Conservation (phyloP, 495 filamentous ascomycete species). For the Penicillium robsamsonii region DNA sequence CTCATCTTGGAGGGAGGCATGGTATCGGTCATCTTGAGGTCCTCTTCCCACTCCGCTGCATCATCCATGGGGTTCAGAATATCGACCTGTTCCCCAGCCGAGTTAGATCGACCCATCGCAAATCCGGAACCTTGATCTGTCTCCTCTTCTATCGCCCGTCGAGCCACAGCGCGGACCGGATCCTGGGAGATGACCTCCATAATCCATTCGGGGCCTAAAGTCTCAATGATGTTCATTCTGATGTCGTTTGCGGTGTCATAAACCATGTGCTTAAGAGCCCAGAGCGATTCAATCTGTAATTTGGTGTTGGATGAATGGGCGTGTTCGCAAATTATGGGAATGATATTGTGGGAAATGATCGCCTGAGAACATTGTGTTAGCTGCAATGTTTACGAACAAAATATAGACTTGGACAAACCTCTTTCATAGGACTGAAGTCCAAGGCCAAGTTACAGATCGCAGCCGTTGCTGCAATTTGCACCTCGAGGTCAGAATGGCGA, state of each 20-base stretch:
- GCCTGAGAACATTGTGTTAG: slow-evolving; percentile 45
- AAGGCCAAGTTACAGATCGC: slow-evolving; percentile 79
- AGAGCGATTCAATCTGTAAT: slow-evolving; percentile 76
- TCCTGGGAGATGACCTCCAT: slow-evolving; percentile 64
- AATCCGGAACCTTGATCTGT: slow-evolving; percentile 35
- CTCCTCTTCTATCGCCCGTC: slow-evolving; percentile 40
- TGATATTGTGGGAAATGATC: slow-evolving; percentile 71
- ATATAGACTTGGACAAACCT: slow-evolving; percentile 50
- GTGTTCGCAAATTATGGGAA: slow-evolving; percentile 77
- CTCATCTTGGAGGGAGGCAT: slow-evolving; percentile 44
- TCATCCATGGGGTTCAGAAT: slow-evolving; percentile 60
- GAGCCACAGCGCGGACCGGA: slow-evolving; percentile 31
- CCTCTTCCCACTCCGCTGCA: slow-evolving; percentile 60
- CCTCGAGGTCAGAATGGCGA: slow-evolving; percentile 70
- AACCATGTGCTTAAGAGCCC: slow-evolving; percentile 90
- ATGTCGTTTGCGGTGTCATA: slow-evolving; percentile 61
- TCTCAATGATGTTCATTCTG: slow-evolving; percentile 73
- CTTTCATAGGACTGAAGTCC: slow-evolving; percentile 87
- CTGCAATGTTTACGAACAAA: slow-evolving; percentile 1
- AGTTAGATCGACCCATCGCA: slow-evolving; percentile 62
- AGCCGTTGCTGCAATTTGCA: slow-evolving; percentile 81
- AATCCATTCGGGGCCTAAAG: slow-evolving; percentile 75
- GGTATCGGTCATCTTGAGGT: slow-evolving; percentile 60
- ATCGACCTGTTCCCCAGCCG: slow-evolving; percentile 63
- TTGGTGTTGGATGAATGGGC: slow-evolving; percentile 72